Conservation (phyloP, 176 grass and related monocot genomes). For the bread wheat (Triticum aestivum) region DNA sequence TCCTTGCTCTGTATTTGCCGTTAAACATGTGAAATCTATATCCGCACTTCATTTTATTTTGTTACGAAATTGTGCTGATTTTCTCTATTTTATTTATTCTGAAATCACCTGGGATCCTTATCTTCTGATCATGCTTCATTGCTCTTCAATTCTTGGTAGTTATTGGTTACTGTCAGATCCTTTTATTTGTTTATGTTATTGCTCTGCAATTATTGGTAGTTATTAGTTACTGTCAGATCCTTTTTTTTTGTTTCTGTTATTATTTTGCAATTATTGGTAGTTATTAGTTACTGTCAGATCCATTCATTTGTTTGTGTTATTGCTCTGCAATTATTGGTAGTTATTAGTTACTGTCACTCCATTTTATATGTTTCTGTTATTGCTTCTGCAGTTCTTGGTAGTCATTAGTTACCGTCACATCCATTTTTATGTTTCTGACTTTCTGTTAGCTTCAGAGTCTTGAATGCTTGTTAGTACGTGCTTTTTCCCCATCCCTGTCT, state of each 20-base stretch:
- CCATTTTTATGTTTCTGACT: background rate
- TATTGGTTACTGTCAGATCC: background rate
- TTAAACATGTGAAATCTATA: background rate
- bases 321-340: background rate
- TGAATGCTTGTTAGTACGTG: conserved; percentile 17
- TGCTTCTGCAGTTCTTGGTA: background rate
- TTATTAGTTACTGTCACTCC: background rate
- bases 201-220: background rate
- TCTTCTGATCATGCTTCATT: background rate
- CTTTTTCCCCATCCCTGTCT: background rate
- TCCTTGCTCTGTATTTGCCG: background rate
- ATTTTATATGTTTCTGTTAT: background rate
- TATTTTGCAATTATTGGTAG: background rate
- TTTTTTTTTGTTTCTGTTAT: background rate
- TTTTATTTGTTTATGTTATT: background rate
- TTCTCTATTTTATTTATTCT: conserved; percentile 5
- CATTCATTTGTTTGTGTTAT: background rate
- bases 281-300: background rate
- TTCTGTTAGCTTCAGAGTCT: background rate
- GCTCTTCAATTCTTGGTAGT: background rate
- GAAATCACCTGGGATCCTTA: background rate
- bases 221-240: background rate
- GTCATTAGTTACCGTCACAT: background rate
- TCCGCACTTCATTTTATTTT: background rate
- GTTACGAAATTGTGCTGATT: background rate